Conservation (phyloP, 495 filamentous ascomycete genomes). For the Terfezia claveryi region DNA sequence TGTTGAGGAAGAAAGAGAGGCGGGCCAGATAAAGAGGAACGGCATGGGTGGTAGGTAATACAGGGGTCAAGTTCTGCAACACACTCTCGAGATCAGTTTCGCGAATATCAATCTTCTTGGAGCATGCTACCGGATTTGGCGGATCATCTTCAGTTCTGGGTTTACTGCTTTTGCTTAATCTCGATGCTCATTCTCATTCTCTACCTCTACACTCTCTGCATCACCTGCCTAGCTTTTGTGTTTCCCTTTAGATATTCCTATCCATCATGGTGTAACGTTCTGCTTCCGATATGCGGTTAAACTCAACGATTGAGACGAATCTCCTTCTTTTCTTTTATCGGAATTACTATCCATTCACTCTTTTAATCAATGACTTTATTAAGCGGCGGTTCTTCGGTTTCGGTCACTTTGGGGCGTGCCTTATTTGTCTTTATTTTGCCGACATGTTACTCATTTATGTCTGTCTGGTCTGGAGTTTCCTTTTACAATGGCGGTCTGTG, state of each 20-base stretch:
- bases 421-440: too few species aligned
- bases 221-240: background rate
- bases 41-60: background rate
- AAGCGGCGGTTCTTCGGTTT: background rate
- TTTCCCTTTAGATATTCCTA: background rate
- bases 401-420: too few species aligned
- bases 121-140: background rate
- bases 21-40: background rate
- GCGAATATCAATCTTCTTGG: background rate
- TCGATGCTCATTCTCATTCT: background rate
- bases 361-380: background rate
- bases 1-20: background rate
- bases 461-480: too few species aligned
- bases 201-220: background rate
- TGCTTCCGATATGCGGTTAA: background rate
- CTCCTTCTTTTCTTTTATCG: background rate
- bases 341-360: background rate
- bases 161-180: background rate
- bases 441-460: too few species aligned
- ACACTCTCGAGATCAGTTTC: background rate
- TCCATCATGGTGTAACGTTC: background rate
- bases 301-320: background rate
- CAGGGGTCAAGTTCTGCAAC: background rate
- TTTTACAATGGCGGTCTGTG: too few species aligned
- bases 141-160: background rate